Base-by-base conservation (phyloP, 257 asterid genomes). In the Petunia secreta region DNA sequence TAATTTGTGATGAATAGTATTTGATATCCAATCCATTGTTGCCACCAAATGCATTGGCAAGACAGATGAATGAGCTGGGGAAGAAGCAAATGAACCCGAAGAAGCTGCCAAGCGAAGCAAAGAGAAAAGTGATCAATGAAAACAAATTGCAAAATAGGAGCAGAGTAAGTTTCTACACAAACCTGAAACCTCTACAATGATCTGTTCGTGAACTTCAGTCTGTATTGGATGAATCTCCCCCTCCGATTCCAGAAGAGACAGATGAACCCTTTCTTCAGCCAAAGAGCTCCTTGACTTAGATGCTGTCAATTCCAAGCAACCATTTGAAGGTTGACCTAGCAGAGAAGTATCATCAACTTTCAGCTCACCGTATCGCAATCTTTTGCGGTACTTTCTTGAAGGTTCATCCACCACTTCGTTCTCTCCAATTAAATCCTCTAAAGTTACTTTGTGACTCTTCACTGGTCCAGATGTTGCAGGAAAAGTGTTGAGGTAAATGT, bases 281-380 rank as follows among this genome's bases (percentile, higher is more conserved):
- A 82, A 67, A 82, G 54, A 57, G 63, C 43, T 36, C 16, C 15
- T n/a, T 25, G 80, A 34, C 67, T 48, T 74, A 11, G 50, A 13
- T 37, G 44, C 10, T 37, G 75, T 25, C 73, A 68, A 68, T 16
- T 34, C 5, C 68, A 2, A 9, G 40, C 15, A 38, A 13, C 43
- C 11, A 76, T 13, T 5, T 14, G 87, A 64, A 79, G 82, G 80
- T 50, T 25, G 25, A 25, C 25, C 25, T 25, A 60, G 58, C 73
- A 53, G 40, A 74, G 63, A 63, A 59, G 79, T 43, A 44, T 73
- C 81, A 59, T 63, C 80, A 81, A 89, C 87, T 85, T 79, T 69
- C 6, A 73, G 53, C 40, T 68, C 87, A 77, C 86, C 90, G 68
- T 25, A 58, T 71, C 83, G 80, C 6, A 86, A 85, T 66, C 90